phyloP scores from a whole-genome alignment of 352 stramenopile species.

The Phytophthora capsici region DNA sequence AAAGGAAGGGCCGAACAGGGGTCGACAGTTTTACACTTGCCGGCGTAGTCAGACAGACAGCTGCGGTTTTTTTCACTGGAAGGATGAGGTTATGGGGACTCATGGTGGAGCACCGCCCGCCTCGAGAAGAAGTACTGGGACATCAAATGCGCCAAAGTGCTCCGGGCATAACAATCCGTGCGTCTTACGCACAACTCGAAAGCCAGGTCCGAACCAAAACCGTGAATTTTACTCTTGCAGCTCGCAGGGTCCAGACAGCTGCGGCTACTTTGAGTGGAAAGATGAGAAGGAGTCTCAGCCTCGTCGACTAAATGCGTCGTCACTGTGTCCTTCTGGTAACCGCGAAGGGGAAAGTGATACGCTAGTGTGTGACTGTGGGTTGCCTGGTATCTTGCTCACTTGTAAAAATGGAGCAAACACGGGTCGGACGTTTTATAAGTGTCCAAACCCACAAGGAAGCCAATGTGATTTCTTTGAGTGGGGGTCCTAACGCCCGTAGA shows the following conservation, averaged over 20 bases:
- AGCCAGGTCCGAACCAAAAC: conserved; percentile 82
- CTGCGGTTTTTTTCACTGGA: conserved; percentile 82
- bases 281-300: conserved; percentile 62
- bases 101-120: neutral
- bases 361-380: conserved; percentile 55
- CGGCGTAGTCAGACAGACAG: conserved; percentile 53
- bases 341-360: conserved; percentile 2
- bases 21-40: conserved; percentile 70
- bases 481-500: conserved; percentile 44
- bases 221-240: conserved; percentile 94
- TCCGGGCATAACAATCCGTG: conserved; percentile 51
- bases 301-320: conserved; percentile 4
- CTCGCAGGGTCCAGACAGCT: conserved; percentile 69
- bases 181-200: conserved; percentile 51
- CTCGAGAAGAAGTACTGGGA: conserved; percentile 2
- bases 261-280: conserved; percentile 89
- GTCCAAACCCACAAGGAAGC: conserved; percentile 76
- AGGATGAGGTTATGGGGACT: conserved; percentile 53
- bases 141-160: conserved; percentile 41
- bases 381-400: conserved; percentile 52
- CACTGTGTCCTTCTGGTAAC: neutral
- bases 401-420: conserved; percentile 87
- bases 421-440: conserved; percentile 94
- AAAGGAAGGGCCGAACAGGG: conserved; percentile 75
- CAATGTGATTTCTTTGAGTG: conserved; percentile 95